These are phyloP conservation scores for Dicorynia guianensis DNA, from an alignment of 306 rosid species.

Conservation along the genomic window DNA sequence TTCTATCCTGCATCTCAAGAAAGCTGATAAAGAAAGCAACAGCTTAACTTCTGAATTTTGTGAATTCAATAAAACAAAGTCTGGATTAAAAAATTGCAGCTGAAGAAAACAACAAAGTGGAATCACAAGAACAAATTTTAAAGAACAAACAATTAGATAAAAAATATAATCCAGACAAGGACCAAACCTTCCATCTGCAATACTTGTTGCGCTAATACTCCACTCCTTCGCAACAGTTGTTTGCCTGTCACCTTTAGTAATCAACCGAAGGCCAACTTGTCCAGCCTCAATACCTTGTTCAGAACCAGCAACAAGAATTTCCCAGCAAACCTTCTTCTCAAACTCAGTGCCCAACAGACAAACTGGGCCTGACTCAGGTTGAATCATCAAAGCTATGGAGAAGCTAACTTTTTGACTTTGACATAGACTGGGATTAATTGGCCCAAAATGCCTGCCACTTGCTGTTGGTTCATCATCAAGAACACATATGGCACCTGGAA, in stretches of 20 bases:
- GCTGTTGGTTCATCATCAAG: slow-evolving; percentile 97
- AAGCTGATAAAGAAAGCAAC: slow-evolving; percentile 1
- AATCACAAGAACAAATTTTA: slow-evolving; percentile 1
- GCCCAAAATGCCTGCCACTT: slow-evolving; percentile 88
- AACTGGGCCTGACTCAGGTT: slow-evolving; percentile 98
- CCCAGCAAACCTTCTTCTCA: slow-evolving; percentile 94
- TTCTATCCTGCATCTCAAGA: slow-evolving; percentile 7
- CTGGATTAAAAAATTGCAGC: slow-evolving; percentile 23
- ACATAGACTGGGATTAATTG: slow-evolving; percentile 81
- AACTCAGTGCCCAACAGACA: slow-evolving; percentile 95
- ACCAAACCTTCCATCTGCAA: slow-evolving; percentile 96
- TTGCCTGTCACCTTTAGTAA: slow-evolving; percentile 96
- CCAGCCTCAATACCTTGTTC: slow-evolving; percentile 99
- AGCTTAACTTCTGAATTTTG: neutral
- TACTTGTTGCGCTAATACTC: slow-evolving; percentile 92
- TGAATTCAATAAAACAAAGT: slow-evolving; percentile 21
- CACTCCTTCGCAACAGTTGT: slow-evolving; percentile 94
- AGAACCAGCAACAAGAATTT: slow-evolving; percentile 95
- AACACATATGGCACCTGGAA: slow-evolving; percentile 83
- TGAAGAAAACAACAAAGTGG: neutral
- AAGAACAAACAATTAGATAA: slow-evolving; percentile 30
- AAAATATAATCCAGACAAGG: slow-evolving; percentile 33
- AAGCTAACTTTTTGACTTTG: slow-evolving; percentile 83
- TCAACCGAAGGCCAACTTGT: slow-evolving; percentile 97
- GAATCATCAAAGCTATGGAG: slow-evolving; percentile 90